These are phyloP conservation scores for Areca catechu DNA, from an alignment of 176 grass and related monocot species.

Conservation along the genomic window DNA sequence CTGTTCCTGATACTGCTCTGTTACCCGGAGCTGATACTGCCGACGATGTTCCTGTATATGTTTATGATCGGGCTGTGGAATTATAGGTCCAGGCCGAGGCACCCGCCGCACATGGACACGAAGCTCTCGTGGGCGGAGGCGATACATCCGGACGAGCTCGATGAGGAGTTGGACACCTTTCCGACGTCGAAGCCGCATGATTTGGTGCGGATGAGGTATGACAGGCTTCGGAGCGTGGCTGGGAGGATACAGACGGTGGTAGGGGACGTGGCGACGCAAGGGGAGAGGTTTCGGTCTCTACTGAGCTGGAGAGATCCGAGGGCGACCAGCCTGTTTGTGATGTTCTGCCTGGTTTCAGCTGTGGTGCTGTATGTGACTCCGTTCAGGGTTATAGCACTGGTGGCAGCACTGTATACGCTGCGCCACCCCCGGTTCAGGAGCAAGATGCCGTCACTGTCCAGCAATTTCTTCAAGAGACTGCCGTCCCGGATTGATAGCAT, in stretches of 20 bases:
- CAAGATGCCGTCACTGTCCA: slow-evolving; percentile 35
- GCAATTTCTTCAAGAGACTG: slow-evolving; percentile 74
- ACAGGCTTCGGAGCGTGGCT: slow-evolving; percentile 65
- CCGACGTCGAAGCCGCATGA: slow-evolving; percentile 44
- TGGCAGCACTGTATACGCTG: slow-evolving; percentile 37
- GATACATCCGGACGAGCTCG: slow-evolving; percentile 42
- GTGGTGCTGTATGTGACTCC: slow-evolving; percentile 42
- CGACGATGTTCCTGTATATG: slow-evolving; percentile 19
- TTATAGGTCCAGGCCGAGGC: slow-evolving; percentile 12
- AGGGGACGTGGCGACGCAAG: slow-evolving; percentile 68
- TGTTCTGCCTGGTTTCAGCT: slow-evolving; percentile 42
- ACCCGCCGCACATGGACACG: slow-evolving; percentile 31
- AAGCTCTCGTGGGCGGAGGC: slow-evolving; percentile 55
- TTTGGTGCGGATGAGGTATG: slow-evolving; percentile 64
- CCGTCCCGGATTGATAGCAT: slow-evolving; percentile 40
- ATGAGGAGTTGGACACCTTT: slow-evolving; percentile 83
- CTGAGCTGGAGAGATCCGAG: slow-evolving; percentile 70
- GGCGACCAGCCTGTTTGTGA: slow-evolving; percentile 48
- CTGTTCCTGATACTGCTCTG: slow-evolving; percentile 17
- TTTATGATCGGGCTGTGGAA: slow-evolving; percentile 16
- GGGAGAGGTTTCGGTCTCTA: slow-evolving; percentile 57
- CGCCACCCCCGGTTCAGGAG: slow-evolving; percentile 69
- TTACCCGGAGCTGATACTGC: slow-evolving; percentile 23
- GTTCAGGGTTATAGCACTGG: slow-evolving; percentile 29
- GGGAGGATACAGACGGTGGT: slow-evolving; percentile 69